Evolutionary conservation across 2,329 filamentous ascomycete species (phyloP), one percentile per base, ranked within the genome.

Genomic region (Ceratocystis colombiana): DNA sequence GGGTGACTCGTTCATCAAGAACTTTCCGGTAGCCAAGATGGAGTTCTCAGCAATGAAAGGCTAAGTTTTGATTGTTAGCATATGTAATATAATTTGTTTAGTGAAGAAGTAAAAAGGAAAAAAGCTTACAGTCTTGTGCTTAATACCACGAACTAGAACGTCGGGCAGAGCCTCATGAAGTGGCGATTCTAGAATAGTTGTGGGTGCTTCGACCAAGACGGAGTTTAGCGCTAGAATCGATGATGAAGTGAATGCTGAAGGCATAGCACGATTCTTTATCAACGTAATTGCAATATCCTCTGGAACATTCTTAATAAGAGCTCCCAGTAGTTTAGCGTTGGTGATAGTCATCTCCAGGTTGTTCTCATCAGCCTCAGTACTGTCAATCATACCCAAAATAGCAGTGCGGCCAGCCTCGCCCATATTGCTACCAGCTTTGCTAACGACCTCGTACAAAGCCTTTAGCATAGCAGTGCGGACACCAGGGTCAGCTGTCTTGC

Each of bases 391-490:
- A 55, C 84, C 83, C 62, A 99, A 79, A 30, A 99, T 90, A n/a
- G 92, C 86, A 68, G 86, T 83, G 66, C 92, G 86, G 61, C 93
- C 96, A 25, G 86, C 79, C 72, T 97, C 94, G 71, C 89, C 92
- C 94, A 99, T 99, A 76, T 93, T 96, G 67, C 82, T 82, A 65
- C 94, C 94, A 20, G 92, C 93, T 76, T 96, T 96, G 79, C 90
- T 93, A 68, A 99, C 88, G 37, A 99, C 94, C 73, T 97, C 93
- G 73, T 95, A 96, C 59, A 99, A 78, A 2, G 94, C 94, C 79
- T 95, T 96, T 72, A 99, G 82, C 94, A 99, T 99, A 33, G 94
- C 94, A 70, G 88, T 94, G 76, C 85, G 89, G 70, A 99, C 94
- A 59, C 93, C 93, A 5, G 85, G 73, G 73, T 97, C 93, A 25